phyloP scores from a whole-genome alignment of 306 rosid species.

The Castanea sativa region DNA sequence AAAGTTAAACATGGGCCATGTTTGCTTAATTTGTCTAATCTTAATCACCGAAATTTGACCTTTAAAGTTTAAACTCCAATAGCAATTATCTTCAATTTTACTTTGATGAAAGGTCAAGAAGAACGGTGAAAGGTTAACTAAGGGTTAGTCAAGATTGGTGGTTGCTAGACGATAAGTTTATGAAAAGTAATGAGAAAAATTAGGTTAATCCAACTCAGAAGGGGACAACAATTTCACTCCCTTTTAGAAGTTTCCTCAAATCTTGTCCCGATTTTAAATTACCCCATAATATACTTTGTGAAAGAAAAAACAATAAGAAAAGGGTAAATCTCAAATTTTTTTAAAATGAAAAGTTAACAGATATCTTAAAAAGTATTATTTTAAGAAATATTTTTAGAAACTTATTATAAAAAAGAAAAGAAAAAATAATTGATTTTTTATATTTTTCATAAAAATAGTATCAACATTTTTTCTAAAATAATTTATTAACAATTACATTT shows the following conservation, averaged over 20 bases:
- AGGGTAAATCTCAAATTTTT: not conserved
- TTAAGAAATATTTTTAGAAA: no score
- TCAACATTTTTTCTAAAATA: no score
- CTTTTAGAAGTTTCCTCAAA: not conserved
- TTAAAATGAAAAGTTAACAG: no score
- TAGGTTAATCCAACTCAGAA: not conserved
- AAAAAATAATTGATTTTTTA: no score
- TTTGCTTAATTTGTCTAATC: not conserved
- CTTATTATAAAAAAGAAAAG: no score
- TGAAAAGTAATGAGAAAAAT: not conserved
- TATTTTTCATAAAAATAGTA: no score
- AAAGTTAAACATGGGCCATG: constrained; percentile 11
- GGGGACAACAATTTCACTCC: not conserved
- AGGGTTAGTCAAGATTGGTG: constrained; percentile 6
- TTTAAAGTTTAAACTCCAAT: not conserved
- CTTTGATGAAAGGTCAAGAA: not conserved
- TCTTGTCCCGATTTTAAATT: not conserved
- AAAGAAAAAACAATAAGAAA: not conserved
- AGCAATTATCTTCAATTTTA: not conserved
- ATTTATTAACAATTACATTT: no score
- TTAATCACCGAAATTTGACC: not conserved
- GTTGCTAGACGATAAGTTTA: not conserved
- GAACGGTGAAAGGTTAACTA: not conserved
- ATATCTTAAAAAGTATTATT: no score
- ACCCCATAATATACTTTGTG: not conserved